Base-by-base conservation (phyloP, 306 rosid genomes). In the Carpinus viminea region DNA sequence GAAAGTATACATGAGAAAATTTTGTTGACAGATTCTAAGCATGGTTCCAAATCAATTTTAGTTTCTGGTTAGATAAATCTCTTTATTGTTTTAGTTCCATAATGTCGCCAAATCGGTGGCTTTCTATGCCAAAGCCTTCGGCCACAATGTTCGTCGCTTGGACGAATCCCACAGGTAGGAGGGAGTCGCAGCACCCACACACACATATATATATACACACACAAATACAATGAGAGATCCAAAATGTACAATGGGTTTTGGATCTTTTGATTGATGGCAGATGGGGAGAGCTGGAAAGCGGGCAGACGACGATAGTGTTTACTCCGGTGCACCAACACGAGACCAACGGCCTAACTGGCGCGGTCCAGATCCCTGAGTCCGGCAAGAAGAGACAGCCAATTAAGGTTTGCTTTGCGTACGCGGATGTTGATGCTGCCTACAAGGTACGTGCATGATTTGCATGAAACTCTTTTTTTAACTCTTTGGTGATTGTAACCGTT, bases 261-360 rank as follows among this genome's bases (percentile, higher is more conserved):
- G 12, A 41, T 7, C 45, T 41, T 41, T 41, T 41, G 45, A 7
- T 43, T 16, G 18, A 16, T 20, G 45, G 8, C 24, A 92, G 97
- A 71, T 94, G 97, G 98, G 97, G 97, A 74, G 98, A 94, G 76
- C 83, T 94, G 65, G 97, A 89, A 70, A 89, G 89, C 7, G 95
- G 97, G 28, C 74, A 81, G 78, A 94, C 95, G 8, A 92, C 98
- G 0, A 86, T 92, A 38, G 97, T 97, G 13, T 94, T 94, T 88
- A 89, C 97, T 12, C 98, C 96, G 13, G 47, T 76, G 60, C 91
- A 84, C 53, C 98, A 91, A 80, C 96, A 83, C 70, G 98, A 92
- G 83, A 87, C 98, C 1, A 91, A 89, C 57, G 85, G 79, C 75
- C 88, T 88, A 18, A 91, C 98, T 31, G 98, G 95, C 12, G 18